Percentiles rank a stretch among this genome's conserved stretches.
phyloP scores from a whole-genome alignment of 1,139 yeast genomes.

The Protomyces macrosporus region DNA sequence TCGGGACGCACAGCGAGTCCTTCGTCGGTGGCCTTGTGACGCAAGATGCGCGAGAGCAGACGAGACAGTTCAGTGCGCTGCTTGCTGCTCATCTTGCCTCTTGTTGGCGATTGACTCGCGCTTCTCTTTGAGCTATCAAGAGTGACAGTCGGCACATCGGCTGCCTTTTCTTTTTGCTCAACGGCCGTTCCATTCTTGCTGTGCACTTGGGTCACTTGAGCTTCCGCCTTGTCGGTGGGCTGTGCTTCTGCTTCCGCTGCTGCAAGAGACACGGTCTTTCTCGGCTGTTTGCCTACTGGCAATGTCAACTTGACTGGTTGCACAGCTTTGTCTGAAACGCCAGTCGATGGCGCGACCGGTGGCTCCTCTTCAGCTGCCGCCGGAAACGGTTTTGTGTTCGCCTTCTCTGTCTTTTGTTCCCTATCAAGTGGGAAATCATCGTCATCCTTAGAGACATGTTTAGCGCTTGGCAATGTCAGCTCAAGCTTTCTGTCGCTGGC shows the following conservation, averaged over 20 bases:
- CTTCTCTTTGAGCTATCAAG: no score
- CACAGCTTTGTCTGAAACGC: neutral
- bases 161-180: no score
- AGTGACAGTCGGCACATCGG: no score
- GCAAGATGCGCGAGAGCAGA: conserved; percentile 63
- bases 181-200: no score
- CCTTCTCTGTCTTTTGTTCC: neutral
- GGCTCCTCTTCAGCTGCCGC: neutral
- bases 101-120: no score
- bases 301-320: neutral
- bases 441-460: neutral
- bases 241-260: neutral
- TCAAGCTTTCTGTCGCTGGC: neutral
- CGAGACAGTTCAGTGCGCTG: conserved; percentile 18
- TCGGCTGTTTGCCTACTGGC: neutral
- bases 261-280: neutral
- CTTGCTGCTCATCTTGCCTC: conserved; percentile 1
- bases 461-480: neutral
- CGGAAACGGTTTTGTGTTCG: neutral
- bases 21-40: conserved; percentile 81
- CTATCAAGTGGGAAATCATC: neutral
- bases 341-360: neutral
- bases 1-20: conserved; percentile 55
- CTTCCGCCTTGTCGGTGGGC: no score
- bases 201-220: no score